These are phyloP conservation scores for Cladosporium sphaerospermum DNA, from an alignment of 2,329 filamentous ascomycete species.

Conservation along the genomic window DNA sequence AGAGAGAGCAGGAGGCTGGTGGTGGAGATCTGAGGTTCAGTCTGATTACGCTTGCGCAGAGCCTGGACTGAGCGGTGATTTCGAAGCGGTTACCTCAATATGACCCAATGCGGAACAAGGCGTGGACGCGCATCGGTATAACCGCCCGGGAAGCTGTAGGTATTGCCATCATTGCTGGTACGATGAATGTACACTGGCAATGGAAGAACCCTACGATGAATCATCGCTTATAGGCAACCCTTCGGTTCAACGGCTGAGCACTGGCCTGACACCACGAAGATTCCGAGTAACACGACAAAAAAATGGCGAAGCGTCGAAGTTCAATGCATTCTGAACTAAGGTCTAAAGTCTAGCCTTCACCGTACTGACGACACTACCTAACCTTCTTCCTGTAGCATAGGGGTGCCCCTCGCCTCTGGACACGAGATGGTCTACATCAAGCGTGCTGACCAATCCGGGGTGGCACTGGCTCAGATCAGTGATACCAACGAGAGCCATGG, in stretches of 20 bases:
- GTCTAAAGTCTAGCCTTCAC: constrained; percentile 10
- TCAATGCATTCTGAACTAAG: neutral
- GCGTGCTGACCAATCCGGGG: constrained; percentile 51
- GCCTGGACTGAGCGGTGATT: constrained; percentile 42
- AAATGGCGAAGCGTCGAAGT: neutral
- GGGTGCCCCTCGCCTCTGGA: constrained; percentile 25
- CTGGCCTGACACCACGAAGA: neutral
- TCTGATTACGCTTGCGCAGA: constrained; percentile 53
- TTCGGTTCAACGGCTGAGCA: too few relatives aligned
- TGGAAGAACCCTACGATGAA: neutral
- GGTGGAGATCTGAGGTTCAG: constrained; percentile 59
- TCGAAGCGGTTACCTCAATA: too few relatives aligned
- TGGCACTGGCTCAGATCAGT: constrained; percentile 53
- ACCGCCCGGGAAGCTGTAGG: too few relatives aligned
- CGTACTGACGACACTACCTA: neutral
- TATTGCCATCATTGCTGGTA: neutral
- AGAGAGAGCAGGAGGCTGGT: constrained; percentile 48
- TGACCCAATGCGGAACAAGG: too few relatives aligned
- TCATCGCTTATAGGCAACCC: too few relatives aligned
- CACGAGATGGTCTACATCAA: constrained; percentile 46
- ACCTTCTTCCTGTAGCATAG: constrained; percentile 20
- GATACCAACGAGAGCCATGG: constrained; percentile 58
- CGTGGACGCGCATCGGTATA: too few relatives aligned
- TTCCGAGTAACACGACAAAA: neutral
- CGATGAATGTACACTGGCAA: neutral